Evolutionary conservation across 2,329 filamentous ascomycete genomes (phyloP).

Genomic region (Colletotrichum sp.): DNA sequence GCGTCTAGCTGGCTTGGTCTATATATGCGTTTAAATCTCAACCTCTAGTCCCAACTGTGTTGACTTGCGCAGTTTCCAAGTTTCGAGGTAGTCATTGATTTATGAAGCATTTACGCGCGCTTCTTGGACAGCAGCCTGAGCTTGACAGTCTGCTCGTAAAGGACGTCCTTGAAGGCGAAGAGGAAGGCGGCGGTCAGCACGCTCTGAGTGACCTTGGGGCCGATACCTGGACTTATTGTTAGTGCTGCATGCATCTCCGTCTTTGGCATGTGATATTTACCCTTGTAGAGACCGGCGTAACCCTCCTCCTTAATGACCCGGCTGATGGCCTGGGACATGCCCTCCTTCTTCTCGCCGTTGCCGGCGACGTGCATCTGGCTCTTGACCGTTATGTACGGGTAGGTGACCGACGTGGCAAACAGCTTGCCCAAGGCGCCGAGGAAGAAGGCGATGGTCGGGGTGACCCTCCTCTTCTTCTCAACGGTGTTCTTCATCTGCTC

Average conservation of each 20-base stretch:
- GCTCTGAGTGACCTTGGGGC: constrained; percentile 95
- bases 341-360: constrained; percentile 77
- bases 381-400: constrained; percentile 99
- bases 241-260: neutral
- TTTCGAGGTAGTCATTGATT: neutral
- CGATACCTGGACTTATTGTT: constrained; percentile 70
- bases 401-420: constrained; percentile 90
- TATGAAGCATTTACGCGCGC: constrained; percentile 21
- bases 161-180: constrained; percentile 96
- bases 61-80: constrained; percentile 25
- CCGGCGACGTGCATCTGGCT: constrained; percentile 94
- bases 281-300: constrained; percentile 91
- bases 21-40: neutral
- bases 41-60: neutral
- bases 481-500: constrained; percentile 95
- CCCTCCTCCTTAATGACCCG: constrained; percentile 88
- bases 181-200: constrained; percentile 95
- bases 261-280: constrained; percentile 33
- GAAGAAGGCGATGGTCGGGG: constrained; percentile 86
- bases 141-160: constrained; percentile 82
- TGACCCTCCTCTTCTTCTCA: constrained; percentile 76
- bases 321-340: constrained; percentile 77
- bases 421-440: constrained; percentile 94
- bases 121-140: constrained; percentile 58
- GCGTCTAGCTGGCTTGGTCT: constrained; percentile 10